These are phyloP conservation scores for Trametes cubensis DNA, from an alignment of 768 basidiomycete species.

Conservation along the genomic window DNA sequence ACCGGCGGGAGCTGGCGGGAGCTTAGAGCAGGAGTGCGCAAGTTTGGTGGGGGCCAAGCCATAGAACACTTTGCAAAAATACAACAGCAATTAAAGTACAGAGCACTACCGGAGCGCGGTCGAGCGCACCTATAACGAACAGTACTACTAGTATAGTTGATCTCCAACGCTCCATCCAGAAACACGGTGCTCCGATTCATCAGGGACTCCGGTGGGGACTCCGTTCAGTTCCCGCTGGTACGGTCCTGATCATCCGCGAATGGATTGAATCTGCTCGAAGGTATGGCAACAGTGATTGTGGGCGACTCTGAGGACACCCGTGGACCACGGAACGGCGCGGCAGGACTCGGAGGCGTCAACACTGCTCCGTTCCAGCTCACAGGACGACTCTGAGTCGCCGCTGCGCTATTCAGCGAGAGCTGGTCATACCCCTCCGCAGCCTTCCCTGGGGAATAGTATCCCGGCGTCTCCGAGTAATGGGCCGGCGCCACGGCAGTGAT, in stretches of 20 bases:
- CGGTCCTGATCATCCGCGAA: not conserved
- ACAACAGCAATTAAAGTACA: not conserved
- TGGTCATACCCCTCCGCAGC: not conserved
- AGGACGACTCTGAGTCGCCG: too few species aligned
- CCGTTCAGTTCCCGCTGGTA: not conserved
- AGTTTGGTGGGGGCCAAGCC: too few species aligned
- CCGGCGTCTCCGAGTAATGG: not conserved
- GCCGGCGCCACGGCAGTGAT: not conserved
- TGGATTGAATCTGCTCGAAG: slow-evolving; percentile 3
- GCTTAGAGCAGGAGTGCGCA: too few species aligned
- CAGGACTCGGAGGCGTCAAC: not conserved
- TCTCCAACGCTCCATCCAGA: too few species aligned
- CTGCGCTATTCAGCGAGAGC: not conserved
- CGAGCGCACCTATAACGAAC: not conserved
- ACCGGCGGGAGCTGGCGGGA: too few species aligned
- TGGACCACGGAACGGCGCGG: not conserved
- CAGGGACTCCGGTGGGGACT: too few species aligned
- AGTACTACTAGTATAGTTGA: not conserved
- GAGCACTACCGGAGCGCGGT: slow-evolving; percentile 1
- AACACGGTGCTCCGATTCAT: too few species aligned
- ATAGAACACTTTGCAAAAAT: too few species aligned
- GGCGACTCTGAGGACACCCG: not conserved
- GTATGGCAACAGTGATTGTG: not conserved
- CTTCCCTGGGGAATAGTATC: not conserved
- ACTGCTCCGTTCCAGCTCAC: not conserved